These are phyloP conservation scores for Fusarium foetens DNA, from an alignment of 2,329 filamentous ascomycete genomes.

Conservation along the genomic window DNA sequence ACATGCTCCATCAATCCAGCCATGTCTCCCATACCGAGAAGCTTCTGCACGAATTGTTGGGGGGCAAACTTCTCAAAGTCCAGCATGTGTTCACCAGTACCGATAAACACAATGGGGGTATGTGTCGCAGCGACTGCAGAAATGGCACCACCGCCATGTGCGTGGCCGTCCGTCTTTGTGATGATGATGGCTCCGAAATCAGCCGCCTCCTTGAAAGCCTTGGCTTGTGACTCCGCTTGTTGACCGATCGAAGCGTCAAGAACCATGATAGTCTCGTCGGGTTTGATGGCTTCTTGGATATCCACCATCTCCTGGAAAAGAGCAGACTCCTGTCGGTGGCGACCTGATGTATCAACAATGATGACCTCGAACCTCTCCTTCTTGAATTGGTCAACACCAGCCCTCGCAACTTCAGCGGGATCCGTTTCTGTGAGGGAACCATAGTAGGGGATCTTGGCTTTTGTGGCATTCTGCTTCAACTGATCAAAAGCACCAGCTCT, in stretches of 20 bases:
- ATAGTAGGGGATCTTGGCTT: constrained; percentile 99
- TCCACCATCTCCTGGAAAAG: constrained; percentile 98
- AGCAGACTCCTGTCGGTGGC: constrained; percentile 93
- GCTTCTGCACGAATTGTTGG: constrained; percentile 90
- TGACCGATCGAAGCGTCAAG: constrained; percentile 97
- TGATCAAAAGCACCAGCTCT: constrained; percentile 98
- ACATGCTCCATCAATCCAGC: constrained; percentile 95
- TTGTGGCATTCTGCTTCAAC: constrained; percentile 98
- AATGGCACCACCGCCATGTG: constrained; percentile 94
- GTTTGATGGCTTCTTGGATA: constrained; percentile 85
- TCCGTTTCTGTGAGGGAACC: constrained; percentile 96
- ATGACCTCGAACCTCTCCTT: constrained; percentile 99
- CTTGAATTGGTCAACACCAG: constrained; percentile 98
- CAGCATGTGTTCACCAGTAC: constrained; percentile 96
- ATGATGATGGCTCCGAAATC: constrained; percentile 99
- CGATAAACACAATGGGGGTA: constrained; percentile 97
- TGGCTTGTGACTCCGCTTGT: constrained; percentile 91
- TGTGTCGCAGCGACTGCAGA: constrained; percentile 96
- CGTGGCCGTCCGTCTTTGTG: constrained; percentile 97
- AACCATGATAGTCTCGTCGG: constrained; percentile 98
- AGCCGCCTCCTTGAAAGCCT: constrained; percentile 96
- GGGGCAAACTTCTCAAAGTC: constrained; percentile 94
- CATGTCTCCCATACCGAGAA: constrained; percentile 98
- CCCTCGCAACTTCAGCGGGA: constrained; percentile 89
- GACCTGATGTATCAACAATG: constrained; percentile 95